Evolutionary conservation across 2,329 filamentous ascomycete species (phyloP), one percentile per base, ranked within the genome.

Genomic region (Fusarium vanettenii): DNA sequence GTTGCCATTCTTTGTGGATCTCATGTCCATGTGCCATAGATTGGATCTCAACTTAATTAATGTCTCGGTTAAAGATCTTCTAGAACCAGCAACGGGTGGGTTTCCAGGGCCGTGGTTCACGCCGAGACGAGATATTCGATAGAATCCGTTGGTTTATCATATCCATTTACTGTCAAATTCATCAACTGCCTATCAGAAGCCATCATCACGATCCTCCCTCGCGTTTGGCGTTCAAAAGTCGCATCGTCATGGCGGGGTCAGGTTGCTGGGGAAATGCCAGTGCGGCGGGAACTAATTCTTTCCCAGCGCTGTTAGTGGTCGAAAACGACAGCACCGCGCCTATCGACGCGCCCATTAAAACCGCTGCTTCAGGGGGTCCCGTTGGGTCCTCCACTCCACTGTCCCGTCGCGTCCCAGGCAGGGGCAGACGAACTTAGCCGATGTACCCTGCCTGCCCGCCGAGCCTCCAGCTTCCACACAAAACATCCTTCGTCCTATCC

Each of bases 201-300:
- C 48, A 29, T 31, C 41, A 20, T 52, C 48, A n/a, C 6, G 48
- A 52, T 7, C 48, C 48, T 31, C 25, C 27, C 25, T 52, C 27
- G 48, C 27, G 45, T 50, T 50, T 16, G 31, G 33, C 29, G 22
- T n/a, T 22, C 16, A 22, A 10, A 2, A 52, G 27, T 65, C 27
- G 33, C 45, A 50, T 52, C 48, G 48, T 48, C 60, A 45, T 61
- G 22, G 71, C 60, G 74, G 76, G 68, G 70, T 65, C 52, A 62
- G 64, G 76, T 78, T 78, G 76, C 75, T 75, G 37, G 60, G 74
- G 76, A 67, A 76, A 77, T 72, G 66, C 62, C 27, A 63, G 62
- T 31, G 45, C 37, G 67, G 64, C 66, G 69, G 66, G 59, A 69
- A 64, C 69, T 76, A 77, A 39, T 25, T 59, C 63, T 48, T 41